Conservation (phyloP, 345 rosid genomes). For the Dimocarpus longan region DNA sequence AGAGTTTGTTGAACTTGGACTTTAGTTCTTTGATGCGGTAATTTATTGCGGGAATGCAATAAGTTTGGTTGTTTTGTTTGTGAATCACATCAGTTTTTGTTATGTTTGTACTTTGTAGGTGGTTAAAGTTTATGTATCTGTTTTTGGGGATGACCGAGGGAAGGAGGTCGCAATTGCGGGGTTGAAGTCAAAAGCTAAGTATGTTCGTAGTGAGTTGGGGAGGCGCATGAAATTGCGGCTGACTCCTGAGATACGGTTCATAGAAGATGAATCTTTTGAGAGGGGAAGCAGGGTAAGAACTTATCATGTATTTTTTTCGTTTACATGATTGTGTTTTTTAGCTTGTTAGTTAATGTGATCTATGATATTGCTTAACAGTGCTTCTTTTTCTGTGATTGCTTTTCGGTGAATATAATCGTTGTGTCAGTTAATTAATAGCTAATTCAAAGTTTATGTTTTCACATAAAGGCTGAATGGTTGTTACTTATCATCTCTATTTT, state of each 20-base stretch:
- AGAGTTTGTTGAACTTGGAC: not conserved
- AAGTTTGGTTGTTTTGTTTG: not conserved
- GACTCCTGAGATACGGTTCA: conserved; percentile 86
- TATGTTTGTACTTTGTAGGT: conserved; percentile 44
- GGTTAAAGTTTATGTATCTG: conserved; percentile 93
- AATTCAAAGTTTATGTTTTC: not conserved
- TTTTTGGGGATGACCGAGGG: conserved; percentile 95
- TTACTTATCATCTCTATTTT: not conserved
- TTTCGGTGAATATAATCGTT: not conserved
- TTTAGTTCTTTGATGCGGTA: not conserved
- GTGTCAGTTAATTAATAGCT: not conserved
- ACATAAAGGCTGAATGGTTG: not conserved
- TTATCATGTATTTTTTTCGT: conserved; percentile 8
- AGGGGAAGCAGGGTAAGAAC: conserved; percentile 88
- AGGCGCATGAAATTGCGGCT: conserved; percentile 86
- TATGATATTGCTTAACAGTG: not conserved
- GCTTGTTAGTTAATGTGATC: not conserved
- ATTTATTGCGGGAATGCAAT: not conserved
- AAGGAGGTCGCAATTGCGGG: conserved; percentile 87
- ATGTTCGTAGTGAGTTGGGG: conserved; percentile 78
- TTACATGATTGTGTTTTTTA: not conserved
- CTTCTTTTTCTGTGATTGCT: not conserved
- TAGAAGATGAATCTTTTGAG: conserved; percentile 86
- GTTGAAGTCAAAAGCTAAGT: conserved; percentile 77
- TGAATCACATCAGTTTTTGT: not conserved